Evolutionary conservation across 441 rosid genomes (phyloP).

Genomic region (Eruca vesicaria): DNA sequence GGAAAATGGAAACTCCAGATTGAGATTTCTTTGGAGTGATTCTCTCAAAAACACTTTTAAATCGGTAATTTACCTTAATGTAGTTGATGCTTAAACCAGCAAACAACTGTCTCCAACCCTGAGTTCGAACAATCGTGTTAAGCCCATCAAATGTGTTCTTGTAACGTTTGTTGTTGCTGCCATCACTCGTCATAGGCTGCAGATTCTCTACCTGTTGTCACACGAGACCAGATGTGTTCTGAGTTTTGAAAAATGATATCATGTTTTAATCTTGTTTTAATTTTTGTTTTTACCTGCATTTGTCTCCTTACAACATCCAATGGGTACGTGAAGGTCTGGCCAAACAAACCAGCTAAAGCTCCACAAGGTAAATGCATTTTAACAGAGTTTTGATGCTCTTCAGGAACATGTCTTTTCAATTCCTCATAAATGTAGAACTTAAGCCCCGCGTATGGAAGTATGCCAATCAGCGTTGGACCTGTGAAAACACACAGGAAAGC

Average conservation of each 20-base stretch:
- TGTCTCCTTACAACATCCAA: conserved; percentile 95
- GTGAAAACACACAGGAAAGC: conserved; percentile 32
- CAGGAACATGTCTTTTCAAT: conserved; percentile 85
- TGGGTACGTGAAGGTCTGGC: conserved; percentile 94
- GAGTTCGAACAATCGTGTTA: conserved; percentile 57
- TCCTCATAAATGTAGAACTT: conserved; percentile 92
- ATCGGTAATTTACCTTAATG: conserved; percentile 71
- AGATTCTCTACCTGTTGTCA: conserved; percentile 70
- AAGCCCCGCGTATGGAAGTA: conserved; percentile 92
- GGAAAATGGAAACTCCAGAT: background rate
- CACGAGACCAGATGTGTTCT: background rate
- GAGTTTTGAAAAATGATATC: too few relatives aligned
- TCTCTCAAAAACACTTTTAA: background rate
- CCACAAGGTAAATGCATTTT: conserved; percentile 90
- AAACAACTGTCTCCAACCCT: conserved; percentile 94
- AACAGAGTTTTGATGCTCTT: conserved; percentile 86
- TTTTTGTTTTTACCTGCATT: conserved; percentile 71
- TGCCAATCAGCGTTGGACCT: conserved; percentile 92
- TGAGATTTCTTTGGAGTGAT: background rate
- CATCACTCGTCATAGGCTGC: conserved; percentile 50
- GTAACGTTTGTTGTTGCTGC: conserved; percentile 56
- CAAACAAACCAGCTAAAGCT: conserved; percentile 89
- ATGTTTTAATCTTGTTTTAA: background rate
- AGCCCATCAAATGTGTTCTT: conserved; percentile 75
- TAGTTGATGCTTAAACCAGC: conserved; percentile 96